Percentiles rank a stretch among this genome's conserved stretches.
Conservation (phyloP, 805 yeast genomes). For the Schizosaccharomyces lindneri region DNA sequence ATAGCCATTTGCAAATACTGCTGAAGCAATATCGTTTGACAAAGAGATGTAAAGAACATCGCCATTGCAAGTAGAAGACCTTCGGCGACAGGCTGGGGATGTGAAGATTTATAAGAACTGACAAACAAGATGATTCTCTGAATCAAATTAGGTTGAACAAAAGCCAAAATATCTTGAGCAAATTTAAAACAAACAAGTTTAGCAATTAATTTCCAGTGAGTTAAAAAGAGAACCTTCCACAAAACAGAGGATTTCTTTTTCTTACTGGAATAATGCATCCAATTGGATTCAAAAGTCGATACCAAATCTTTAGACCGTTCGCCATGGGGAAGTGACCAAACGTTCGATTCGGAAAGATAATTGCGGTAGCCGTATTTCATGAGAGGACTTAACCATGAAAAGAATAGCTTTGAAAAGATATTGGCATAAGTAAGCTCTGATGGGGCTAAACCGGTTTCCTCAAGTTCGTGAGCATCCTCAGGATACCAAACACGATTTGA, state of each 20-base stretch:
- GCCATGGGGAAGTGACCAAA: slow-evolving; percentile 52
- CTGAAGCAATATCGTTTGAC: slow-evolving; percentile 39
- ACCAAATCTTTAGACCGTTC: slow-evolving; percentile 32
- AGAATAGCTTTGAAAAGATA: slow-evolving; percentile 50
- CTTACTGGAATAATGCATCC: slow-evolving; percentile 30
- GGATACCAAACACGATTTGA: background rate
- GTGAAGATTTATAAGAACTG: slow-evolving; percentile 18
- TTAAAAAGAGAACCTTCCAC: slow-evolving; percentile 31
- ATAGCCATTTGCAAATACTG: slow-evolving; percentile 31
- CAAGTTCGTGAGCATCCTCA: background rate
- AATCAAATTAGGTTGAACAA: slow-evolving; percentile 67
- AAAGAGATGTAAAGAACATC: slow-evolving; percentile 36
- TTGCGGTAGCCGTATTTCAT: slow-evolving; percentile 54
- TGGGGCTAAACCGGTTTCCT: background rate
- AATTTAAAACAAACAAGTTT: slow-evolving; percentile 51
- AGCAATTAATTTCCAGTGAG: slow-evolving; percentile 52
- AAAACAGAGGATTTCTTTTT: slow-evolving; percentile 22
- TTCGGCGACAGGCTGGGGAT: slow-evolving; percentile 19
- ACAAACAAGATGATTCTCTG: slow-evolving; percentile 38
- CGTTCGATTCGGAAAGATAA: slow-evolving; percentile 27
- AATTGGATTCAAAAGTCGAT: slow-evolving; percentile 27
- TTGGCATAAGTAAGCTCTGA: slow-evolving; percentile 22
- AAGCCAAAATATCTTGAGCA: slow-evolving; percentile 54
- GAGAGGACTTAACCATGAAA: slow-evolving; percentile 74
- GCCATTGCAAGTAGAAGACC: slow-evolving; percentile 40